Percentiles rank a stretch among this genome's conserved stretches.
Evolutionary conservation across 2,329 filamentous ascomycete species (phyloP).

Genomic region (Trichoderma gracile): DNA sequence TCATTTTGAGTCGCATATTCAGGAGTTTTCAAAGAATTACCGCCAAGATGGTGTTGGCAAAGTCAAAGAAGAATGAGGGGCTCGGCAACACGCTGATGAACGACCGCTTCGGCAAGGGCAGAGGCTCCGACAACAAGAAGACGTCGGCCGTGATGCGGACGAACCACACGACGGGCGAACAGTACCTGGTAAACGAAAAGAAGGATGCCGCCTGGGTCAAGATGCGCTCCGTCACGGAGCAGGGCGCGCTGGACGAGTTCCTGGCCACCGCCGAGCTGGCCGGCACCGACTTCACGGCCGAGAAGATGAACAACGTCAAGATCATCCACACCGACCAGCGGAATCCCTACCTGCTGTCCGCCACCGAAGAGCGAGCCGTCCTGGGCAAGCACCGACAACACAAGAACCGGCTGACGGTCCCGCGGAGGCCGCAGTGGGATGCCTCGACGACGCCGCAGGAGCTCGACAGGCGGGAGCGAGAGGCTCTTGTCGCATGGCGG

Average conservation of each 20-base stretch:
- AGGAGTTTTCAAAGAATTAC: slow-evolving; percentile 17
- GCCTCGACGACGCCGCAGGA: slow-evolving; percentile 78
- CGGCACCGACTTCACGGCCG: slow-evolving; percentile 97
- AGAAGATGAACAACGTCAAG: slow-evolving; percentile 99
- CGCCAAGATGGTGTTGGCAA: slow-evolving; percentile 64
- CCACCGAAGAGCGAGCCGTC: slow-evolving; percentile 76
- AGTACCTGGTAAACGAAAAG: slow-evolving; percentile 87
- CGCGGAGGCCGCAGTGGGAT: slow-evolving; percentile 87
- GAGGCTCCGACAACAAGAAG: slow-evolving; percentile 79
- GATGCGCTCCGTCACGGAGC: slow-evolving; percentile 98
- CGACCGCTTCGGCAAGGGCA: slow-evolving; percentile 93
- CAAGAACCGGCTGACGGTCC: slow-evolving; percentile 78
- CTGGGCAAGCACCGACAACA: slow-evolving; percentile 82
- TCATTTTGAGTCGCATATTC: background rate
- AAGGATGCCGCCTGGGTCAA: slow-evolving; percentile 97
- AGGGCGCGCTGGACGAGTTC: slow-evolving; percentile 95
- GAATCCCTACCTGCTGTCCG: slow-evolving; percentile 89
- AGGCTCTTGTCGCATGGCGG: slow-evolving; percentile 83
- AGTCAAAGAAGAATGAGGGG: slow-evolving; percentile 92
- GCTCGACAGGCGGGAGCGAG: slow-evolving; percentile 75
- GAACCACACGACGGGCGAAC: slow-evolving; percentile 77
- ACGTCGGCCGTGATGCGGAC: slow-evolving; percentile 62
- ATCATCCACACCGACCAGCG: slow-evolving; percentile 96
- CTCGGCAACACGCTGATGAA: slow-evolving; percentile 99
- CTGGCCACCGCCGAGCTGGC: slow-evolving; percentile 92